Base-by-base conservation (phyloP, 192 early-diverging fungal species). In the Lunasporangiospora selenospora region DNA sequence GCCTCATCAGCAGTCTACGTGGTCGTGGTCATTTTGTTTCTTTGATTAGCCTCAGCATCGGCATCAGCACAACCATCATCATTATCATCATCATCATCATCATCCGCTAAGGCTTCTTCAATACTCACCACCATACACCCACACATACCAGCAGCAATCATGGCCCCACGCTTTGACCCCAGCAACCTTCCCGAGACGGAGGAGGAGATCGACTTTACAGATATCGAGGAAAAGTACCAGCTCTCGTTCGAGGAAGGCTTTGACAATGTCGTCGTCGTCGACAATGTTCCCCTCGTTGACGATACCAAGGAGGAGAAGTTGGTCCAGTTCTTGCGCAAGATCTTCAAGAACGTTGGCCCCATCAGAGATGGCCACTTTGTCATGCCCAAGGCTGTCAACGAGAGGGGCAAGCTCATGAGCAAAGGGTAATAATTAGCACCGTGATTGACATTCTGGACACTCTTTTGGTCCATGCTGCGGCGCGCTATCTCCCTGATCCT, bases 231-330 rank as follows among this genome's bases (percentile, higher is more conserved):
- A 55, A 75, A 83, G 29, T 91, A 88, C 71, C 65, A 77, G 41
- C 84, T 95, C 55, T 83, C 85, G 6, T 58, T 87, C 53, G 89
- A 92, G n/a, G 82, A 85, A 65, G 87, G 88, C n/a, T 88, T 88
- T 58, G 85, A 90, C 70, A 87, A 87, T 37, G 84, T 98, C 31
- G 86, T 99, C 30, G 92, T 99, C 11, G 89, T 99, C 32, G 96
- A 99, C 78, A 92, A 93, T 62, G 85, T 90, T 33, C 97, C 97
- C 15, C 65, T 92, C 23, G 93, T 97, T 31, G 94, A 96, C 37
- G 85, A 87, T 51, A 60, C 75, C 64, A 99, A 97, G 86, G 81
- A 87, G 78, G 92, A 92, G 39, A 93, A 92, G 79, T 83, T 99
- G 48, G 63, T 94, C 27, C 81, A 62, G 55, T 77, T 87, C 24